Conservation (phyloP, 2,329 filamentous ascomycete species). For the Fusarium abutilonis region DNA sequence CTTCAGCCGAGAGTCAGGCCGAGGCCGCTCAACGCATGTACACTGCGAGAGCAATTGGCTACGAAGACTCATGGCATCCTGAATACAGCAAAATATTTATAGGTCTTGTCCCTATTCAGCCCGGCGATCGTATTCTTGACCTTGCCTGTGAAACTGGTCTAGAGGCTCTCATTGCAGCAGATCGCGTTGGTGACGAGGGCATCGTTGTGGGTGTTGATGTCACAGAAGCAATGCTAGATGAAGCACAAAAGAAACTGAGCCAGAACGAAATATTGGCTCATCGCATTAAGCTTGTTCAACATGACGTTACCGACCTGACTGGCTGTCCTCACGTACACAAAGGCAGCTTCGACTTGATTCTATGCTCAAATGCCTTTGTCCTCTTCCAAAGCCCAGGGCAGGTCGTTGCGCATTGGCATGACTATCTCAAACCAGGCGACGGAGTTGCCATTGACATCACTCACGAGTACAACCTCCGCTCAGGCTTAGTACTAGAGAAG, state of each 20-base stretch:
- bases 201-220: conserved; percentile 48
- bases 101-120: conserved; percentile 35
- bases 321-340: conserved; percentile 31
- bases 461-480: conserved; percentile 46
- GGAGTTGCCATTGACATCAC: conserved; percentile 48
- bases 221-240: conserved; percentile 47
- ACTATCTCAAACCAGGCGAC: conserved; percentile 44
- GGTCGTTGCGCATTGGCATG: conserved; percentile 46
- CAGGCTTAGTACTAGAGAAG: conserved; percentile 43
- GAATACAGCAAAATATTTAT: conserved; percentile 48
- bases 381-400: conserved; percentile 44
- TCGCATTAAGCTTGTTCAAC: conserved; percentile 42
- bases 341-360: conserved; percentile 45
- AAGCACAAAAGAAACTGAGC: conserved; percentile 40
- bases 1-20: conserved; percentile 15
- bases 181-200: conserved; percentile 41
- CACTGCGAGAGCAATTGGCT: conserved; percentile 44
- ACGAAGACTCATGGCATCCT: conserved; percentile 50
- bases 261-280: conserved; percentile 22
- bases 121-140: conserved; percentile 45
- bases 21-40: conserved; percentile 47
- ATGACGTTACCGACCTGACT: conserved; percentile 45
- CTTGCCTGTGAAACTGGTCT: conserved; percentile 52
- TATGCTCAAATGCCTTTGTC: conserved; percentile 51
- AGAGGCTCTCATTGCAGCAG: conserved; percentile 46